Conservation (phyloP, 176 grass and related monocot genomes). For the Aegilops tauschii region DNA sequence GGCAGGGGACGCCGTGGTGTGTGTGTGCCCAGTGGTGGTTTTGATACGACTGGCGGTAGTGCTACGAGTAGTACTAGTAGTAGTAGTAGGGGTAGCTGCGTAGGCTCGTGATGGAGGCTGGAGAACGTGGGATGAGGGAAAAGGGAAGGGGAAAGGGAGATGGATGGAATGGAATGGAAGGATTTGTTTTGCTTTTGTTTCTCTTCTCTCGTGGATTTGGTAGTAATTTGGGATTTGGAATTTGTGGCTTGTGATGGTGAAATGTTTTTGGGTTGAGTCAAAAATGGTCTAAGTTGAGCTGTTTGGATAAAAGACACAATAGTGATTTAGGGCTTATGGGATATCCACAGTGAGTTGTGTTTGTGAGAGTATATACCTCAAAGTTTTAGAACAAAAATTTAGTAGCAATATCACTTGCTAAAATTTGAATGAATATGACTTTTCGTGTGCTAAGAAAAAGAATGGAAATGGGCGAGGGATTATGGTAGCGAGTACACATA, state of each 20-base stretch:
- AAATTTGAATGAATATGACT: too few relatives aligned
- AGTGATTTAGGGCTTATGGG: too few relatives aligned
- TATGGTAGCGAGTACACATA: too few relatives aligned
- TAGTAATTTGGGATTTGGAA: not conserved
- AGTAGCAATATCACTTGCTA: too few relatives aligned
- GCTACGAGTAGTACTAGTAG: not conserved
- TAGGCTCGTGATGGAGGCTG: conserved; percentile 34
- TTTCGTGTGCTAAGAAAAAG: too few relatives aligned
- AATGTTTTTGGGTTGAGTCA: not conserved
- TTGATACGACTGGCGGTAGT: conserved; percentile 7
- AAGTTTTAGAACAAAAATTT: too few relatives aligned
- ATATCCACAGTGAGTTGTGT: too few relatives aligned
- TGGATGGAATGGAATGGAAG: not conserved
- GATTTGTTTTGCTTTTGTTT: not conserved
- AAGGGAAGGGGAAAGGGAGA: not conserved
- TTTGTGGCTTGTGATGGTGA: not conserved
- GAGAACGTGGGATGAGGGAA: conserved; percentile 27
- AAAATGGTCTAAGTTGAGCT: not conserved
- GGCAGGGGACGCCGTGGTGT: not conserved
- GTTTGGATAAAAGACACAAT: too few relatives aligned
- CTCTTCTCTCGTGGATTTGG: not conserved
- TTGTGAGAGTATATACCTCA: too few relatives aligned
- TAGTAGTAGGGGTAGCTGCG: not conserved
- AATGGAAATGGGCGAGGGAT: too few relatives aligned
- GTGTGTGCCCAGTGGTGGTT: conserved; percentile 1